Percentiles rank a stretch among this genome's conserved stretches.
phyloP scores from a whole-genome alignment of 73 alveolate species.

The Stentor coeruleus region DNA sequence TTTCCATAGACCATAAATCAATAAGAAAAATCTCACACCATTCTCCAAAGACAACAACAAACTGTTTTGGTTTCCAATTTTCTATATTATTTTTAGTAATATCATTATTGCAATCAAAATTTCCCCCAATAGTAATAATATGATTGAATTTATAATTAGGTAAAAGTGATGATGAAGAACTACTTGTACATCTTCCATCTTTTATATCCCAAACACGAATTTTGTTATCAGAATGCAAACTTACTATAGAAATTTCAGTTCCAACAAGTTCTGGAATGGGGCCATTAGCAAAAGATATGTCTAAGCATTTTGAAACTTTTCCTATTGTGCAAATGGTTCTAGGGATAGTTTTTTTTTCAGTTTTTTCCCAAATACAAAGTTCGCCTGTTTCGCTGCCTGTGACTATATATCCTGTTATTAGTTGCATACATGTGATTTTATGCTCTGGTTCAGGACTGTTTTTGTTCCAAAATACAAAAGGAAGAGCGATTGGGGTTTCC shows the following conservation, averaged over 20 bases:
- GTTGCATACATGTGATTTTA: neutral
- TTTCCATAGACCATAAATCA: constrained; percentile 7
- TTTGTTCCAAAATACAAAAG: constrained; percentile 26
- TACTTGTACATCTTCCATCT: constrained; percentile 59
- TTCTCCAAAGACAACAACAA: constrained; percentile 1
- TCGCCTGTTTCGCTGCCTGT: constrained; percentile 14
- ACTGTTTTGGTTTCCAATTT: too few relatives aligned
- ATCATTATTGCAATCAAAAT: too few relatives aligned
- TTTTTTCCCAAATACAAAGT: neutral
- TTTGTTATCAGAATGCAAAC: constrained; percentile 43
- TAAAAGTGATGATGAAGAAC: constrained; percentile 41
- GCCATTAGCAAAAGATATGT: neutral
- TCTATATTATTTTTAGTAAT: too few relatives aligned
- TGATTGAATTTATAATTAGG: neutral
- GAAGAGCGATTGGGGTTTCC: neutral
- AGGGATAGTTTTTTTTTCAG: neutral
- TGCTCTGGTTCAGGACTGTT: constrained; percentile 2
- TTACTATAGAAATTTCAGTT: constrained; percentile 27
- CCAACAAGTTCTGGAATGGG: constrained; percentile 14
- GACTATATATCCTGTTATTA: neutral
- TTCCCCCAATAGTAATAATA: neutral
- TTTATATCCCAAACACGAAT: constrained; percentile 49
- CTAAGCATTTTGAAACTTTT: neutral
- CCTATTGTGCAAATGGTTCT: neutral
- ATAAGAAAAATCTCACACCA: neutral